These are phyloP conservation scores for Cutaneotrichosporon sp. DNA, from an alignment of 1,284 basidiomycete species.

Conservation along the genomic window DNA sequence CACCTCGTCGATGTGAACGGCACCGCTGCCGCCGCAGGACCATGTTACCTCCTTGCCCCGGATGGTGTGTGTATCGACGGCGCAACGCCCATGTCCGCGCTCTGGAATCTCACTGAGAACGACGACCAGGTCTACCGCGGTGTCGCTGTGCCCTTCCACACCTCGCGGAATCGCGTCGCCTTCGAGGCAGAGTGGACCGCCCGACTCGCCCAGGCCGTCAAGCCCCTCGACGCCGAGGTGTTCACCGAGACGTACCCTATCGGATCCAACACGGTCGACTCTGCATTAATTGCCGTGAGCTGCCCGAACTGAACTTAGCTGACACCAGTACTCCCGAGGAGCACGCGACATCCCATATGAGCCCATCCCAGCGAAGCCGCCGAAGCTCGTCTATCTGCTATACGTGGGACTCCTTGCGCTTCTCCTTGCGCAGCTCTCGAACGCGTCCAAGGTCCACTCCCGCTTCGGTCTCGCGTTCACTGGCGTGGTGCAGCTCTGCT, in stretches of 20 bases:
- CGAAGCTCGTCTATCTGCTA: constrained; percentile 54
- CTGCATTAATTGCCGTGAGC: constrained; percentile 31
- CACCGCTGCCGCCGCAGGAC: constrained; percentile 18
- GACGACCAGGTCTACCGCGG: constrained; percentile 34
- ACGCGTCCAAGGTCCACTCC: constrained; percentile 83
- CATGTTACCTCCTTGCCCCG: constrained; percentile 36
- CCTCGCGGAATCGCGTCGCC: constrained; percentile 19
- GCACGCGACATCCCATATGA: constrained; percentile 1
- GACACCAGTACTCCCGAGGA: constrained; percentile 10
- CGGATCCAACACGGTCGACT: constrained; percentile 9
- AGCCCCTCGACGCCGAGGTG: constrained; percentile 36
- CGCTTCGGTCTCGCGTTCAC: constrained; percentile 90
- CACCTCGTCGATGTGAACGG: constrained; percentile 23
- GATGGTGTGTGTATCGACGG: constrained; percentile 9
- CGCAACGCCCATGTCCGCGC: constrained; percentile 13
- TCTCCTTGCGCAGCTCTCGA: constrained; percentile 72
- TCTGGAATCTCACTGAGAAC: constrained; percentile 10
- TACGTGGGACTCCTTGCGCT: constrained; percentile 78
- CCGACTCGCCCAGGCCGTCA: constrained; percentile 21
- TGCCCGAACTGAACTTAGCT: neutral
- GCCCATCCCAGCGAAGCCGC: neutral
- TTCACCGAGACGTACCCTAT: constrained; percentile 38
- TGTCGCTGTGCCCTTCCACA: constrained; percentile 34
- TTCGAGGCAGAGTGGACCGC: constrained; percentile 34
- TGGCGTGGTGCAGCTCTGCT: constrained; percentile 82